Evolutionary conservation across 768 basidiomycete species (phyloP), one percentile per base, ranked within the genome.

Genomic region (Atractiella rhizophila): DNA sequence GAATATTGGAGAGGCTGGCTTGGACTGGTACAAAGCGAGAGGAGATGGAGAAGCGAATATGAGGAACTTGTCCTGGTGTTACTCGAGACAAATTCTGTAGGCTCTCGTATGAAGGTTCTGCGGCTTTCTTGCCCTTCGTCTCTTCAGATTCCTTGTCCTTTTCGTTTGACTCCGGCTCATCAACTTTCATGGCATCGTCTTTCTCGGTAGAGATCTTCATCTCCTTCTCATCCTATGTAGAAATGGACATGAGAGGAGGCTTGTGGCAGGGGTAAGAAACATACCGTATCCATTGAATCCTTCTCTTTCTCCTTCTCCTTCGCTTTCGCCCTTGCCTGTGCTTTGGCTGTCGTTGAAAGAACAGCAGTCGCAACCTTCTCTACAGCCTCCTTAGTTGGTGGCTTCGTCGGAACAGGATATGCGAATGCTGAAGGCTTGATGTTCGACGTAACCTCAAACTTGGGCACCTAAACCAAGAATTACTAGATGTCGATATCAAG

Each of bases 281-380:
- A 60, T 51, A 85, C 82, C 37, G 71, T 67, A 18, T 88, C 80
- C 73, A 85, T 83, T 10, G 68, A 71, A 37, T 82, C 82, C 4
- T 70, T 73, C 30, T 70, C 77, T 60, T 91, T 83, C 39, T 60
- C 59, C 45, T 60, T 57, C 50, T 63, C 60, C 59, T 65, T 66
- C 52, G 71, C 77, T 67, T 79, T 86, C 55, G 85, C 83, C 48
- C 91, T 68, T 2, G 85, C 85, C 57, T 81, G 82, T n/a, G 79
- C 82, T 58, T 82, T 88, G 0, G 85, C 88, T 2, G 91, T 98
- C 1, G 91, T 96, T 7, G 83, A 91, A 29, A 98, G 67, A 10
- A 98, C 86, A 27, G 86, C 91, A 12, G 85, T 75, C 23, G 79
- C 83, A 39, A 88, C 76, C 60, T 88, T 91, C 30, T 78, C 70